Evolutionary conservation across 2,329 filamentous ascomycete genomes (phyloP).

Genomic region (Alternaria infectoria): DNA sequence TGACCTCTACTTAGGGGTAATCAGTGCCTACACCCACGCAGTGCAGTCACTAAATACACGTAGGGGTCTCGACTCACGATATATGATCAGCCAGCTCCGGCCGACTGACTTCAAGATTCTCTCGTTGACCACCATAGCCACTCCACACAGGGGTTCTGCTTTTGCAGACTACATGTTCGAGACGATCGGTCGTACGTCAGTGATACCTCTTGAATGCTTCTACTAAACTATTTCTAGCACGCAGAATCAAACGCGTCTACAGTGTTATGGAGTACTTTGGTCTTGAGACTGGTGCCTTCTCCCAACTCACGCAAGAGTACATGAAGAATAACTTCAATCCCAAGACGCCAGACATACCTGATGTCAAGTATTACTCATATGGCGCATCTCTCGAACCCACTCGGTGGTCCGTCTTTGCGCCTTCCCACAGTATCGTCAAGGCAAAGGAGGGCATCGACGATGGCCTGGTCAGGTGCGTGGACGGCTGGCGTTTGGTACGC

Average conservation of each 20-base stretch:
- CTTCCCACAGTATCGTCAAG: slow-evolving; percentile 62
- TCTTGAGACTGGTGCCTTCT: slow-evolving; percentile 65
- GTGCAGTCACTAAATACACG: slow-evolving; percentile 18
- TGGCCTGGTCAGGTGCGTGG: slow-evolving; percentile 62
- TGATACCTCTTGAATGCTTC: slow-evolving; percentile 30
- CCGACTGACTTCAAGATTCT: slow-evolving; percentile 76
- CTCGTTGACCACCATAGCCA: slow-evolving; percentile 68
- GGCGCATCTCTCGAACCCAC: slow-evolving; percentile 64
- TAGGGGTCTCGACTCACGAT: slow-evolving; percentile 68
- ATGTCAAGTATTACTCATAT: slow-evolving; percentile 68
- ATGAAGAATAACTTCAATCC: slow-evolving; percentile 66
- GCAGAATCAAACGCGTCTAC: slow-evolving; percentile 62
- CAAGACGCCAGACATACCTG: slow-evolving; percentile 60
- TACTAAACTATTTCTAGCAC: slow-evolving; percentile 31
- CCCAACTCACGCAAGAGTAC: slow-evolving; percentile 65
- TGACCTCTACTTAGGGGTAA: slow-evolving; percentile 47
- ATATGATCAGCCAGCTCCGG: slow-evolving; percentile 66
- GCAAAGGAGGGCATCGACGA: slow-evolving; percentile 66
- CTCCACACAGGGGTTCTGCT: slow-evolving; percentile 66
- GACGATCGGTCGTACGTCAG: slow-evolving; percentile 60
- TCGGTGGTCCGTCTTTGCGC: slow-evolving; percentile 63
- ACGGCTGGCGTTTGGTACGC: not conserved
- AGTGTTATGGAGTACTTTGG: slow-evolving; percentile 61
- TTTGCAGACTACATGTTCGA: slow-evolving; percentile 68
- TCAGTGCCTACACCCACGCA: not conserved